phyloP scores from a whole-genome alignment of 2,329 filamentous ascomycete species.

The Fusarium euwallaceae region DNA sequence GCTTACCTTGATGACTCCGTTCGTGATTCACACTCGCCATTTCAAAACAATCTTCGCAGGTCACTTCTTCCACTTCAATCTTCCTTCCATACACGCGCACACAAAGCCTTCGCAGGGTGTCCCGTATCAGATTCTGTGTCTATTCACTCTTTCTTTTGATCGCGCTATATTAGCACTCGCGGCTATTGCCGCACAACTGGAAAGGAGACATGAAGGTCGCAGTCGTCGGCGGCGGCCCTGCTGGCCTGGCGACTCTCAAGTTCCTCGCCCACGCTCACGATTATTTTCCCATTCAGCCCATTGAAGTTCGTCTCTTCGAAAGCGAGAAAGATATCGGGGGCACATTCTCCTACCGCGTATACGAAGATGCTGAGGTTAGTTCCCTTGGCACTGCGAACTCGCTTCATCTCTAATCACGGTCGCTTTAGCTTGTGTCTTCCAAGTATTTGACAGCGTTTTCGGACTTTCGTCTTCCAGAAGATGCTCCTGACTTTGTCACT shows the following conservation, averaged over 20 bases:
- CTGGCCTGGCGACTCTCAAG: slow-evolving; percentile 58
- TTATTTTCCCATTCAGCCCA: slow-evolving; percentile 53
- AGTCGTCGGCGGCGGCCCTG: slow-evolving; percentile 59
- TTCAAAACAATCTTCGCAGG: background rate
- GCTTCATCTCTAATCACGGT: background rate
- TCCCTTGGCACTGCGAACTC: accelerated
- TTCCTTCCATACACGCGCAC: background rate
- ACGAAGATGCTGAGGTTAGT: slow-evolving; percentile 61
- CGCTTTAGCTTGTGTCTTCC: slow-evolving; percentile 59
- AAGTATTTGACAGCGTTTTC: slow-evolving; percentile 65
- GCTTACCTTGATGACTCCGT: background rate
- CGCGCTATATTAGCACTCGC: background rate
- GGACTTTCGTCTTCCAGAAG: slow-evolving; percentile 58
- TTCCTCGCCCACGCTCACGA: slow-evolving; percentile 55
- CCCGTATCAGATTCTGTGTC: background rate
- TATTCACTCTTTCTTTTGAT: background rate
- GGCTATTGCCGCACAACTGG: too few species aligned
- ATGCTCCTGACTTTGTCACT: slow-evolving; percentile 60
- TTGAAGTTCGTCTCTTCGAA: slow-evolving; percentile 62
- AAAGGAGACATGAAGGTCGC: slow-evolving; percentile 51
- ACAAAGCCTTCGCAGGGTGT: background rate
- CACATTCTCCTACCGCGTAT: slow-evolving; percentile 61
- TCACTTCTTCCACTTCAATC: background rate
- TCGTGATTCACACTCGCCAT: background rate
- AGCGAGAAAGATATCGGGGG: slow-evolving; percentile 59